phyloP scores from a whole-genome alignment of 768 basidiomycete genomes.

The Tricholoma bakamatsutake region DNA sequence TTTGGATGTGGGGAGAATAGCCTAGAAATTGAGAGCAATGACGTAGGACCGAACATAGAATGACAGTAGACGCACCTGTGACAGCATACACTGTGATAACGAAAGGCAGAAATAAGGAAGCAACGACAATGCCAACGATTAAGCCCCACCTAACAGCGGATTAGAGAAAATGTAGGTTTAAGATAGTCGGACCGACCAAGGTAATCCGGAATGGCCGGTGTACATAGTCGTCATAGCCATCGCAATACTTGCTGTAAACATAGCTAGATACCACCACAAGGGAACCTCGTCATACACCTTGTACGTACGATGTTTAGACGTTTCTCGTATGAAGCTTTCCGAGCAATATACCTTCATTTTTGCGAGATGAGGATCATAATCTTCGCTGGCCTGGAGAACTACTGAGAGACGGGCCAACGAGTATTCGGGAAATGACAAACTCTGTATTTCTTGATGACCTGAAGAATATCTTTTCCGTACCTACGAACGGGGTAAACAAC shows the following conservation, averaged over 20 bases:
- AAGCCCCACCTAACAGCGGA: conserved; percentile 37
- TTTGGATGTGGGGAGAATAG: conserved; percentile 32
- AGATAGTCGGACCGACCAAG: conserved; percentile 35
- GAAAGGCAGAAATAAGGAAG: conserved; percentile 44
- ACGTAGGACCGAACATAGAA: no score
- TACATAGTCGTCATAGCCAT: conserved; percentile 41
- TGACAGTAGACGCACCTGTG: conserved; percentile 25
- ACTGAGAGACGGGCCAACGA: neutral
- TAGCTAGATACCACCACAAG: conserved; percentile 45
- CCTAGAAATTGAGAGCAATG: conserved; percentile 9
- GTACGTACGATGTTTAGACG: neutral
- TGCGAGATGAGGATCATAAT: conserved; percentile 47
- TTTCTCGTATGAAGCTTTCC: neutral
- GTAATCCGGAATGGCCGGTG: conserved; percentile 45
- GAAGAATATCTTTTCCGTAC: conserved; percentile 41
- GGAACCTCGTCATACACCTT: conserved; percentile 35
- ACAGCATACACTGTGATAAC: conserved; percentile 49
- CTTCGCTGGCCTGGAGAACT: conserved; percentile 23
- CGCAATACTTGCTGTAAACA: conserved; percentile 37
- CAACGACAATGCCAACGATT: conserved; percentile 46
- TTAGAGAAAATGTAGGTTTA: neutral
- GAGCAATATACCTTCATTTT: conserved; percentile 40
- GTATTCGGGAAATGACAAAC: conserved; percentile 14
- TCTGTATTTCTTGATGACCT: conserved; percentile 37
- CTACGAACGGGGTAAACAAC: neutral